Evolutionary conservation across 2,329 filamentous ascomycete genomes (phyloP), one percentile per base, ranked within the genome.

Genomic region (Monilinia fructicola): DNA sequence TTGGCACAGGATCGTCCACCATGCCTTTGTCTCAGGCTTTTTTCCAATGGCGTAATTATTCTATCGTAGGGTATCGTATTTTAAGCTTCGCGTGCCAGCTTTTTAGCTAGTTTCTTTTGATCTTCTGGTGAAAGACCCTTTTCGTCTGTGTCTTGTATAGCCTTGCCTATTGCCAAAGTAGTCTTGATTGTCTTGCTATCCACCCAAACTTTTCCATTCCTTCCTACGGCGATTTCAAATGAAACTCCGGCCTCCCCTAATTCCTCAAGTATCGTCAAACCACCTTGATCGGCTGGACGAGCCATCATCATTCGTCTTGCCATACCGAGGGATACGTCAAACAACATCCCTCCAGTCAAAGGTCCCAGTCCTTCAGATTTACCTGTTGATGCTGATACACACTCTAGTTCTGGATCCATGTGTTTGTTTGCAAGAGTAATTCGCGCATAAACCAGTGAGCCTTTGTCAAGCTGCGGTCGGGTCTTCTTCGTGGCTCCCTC

Each of bases 191-290:
- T 90, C 38, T 90, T 90, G 71, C 90, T 93, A 75, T 94, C 89
- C 18, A 98, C 90, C 93, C 95, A 98, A 28, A 98, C 85, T 77
- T 87, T 89, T 52, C 95, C 95, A 78, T 99, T 99, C 74, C 92
- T 87, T 23, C 95, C 95, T 11, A 97, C 91, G 0, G 94, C 94
- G 68, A 96, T 91, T 81, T 99, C 95, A 77, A 98, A 99, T 26
- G 90, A 88, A 18, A 97, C 79, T 64, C 92, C 94, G 67, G 88
- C 88, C 3, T 76, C 78, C 3, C 89, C 93, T 18, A 98, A 80
- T 75, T 92, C 90, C 70, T 96, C 91, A 66, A 98, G 78, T 35
- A 97, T 84, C 4, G 87, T 85, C 10, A 97, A 78, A 28, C 85
- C 85, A 21, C 88, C 90, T 63, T 85, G 82, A 62, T 86, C 83